A percentile compares a stretch with the other conserved stretches of the same genome.
These are phyloP conservation scores for Quillaja saponaria DNA, from an alignment of 306 rosid genomes.

Conservation along the genomic window DNA sequence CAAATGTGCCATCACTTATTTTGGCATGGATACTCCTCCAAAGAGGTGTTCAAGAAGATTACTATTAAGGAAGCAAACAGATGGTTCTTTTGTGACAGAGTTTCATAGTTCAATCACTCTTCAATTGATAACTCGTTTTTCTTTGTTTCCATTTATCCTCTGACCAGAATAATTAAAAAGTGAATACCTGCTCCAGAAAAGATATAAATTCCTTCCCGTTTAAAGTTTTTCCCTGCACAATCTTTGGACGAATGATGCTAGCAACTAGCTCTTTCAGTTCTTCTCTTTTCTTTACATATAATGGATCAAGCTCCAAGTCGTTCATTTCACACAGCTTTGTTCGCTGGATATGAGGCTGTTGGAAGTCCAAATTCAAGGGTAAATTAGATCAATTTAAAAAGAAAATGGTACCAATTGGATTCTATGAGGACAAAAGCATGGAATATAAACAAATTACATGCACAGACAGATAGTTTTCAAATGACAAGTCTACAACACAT, in stretches of 20 bases:
- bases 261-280: conserved; percentile 75
- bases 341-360: conserved; percentile 95
- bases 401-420: neutral
- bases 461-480: too few relatives aligned
- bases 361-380: conserved; percentile 26
- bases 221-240: conserved; percentile 77
- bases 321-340: conserved; percentile 96
- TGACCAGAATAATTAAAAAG: conserved; percentile 13
- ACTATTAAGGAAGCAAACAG: neutral
- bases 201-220: conserved; percentile 85
- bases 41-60: neutral
- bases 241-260: conserved; percentile 79
- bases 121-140: conserved; percentile 3
- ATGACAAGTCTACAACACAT: too few relatives aligned
- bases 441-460: neutral
- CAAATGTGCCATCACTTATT: neutral
- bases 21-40: conserved; percentile 2
- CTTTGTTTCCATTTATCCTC: neutral
- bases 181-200: conserved; percentile 79
- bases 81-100: conserved; percentile 4
- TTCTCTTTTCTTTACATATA: conserved; percentile 76
- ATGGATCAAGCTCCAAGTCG: conserved; percentile 77
- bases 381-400: too few relatives aligned
- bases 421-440: neutral
- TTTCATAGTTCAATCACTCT: conserved; percentile 20